These are phyloP conservation scores for Linnemannia elongata DNA, from an alignment of 192 early-diverging fungal genomes.

Conservation along the genomic window DNA sequence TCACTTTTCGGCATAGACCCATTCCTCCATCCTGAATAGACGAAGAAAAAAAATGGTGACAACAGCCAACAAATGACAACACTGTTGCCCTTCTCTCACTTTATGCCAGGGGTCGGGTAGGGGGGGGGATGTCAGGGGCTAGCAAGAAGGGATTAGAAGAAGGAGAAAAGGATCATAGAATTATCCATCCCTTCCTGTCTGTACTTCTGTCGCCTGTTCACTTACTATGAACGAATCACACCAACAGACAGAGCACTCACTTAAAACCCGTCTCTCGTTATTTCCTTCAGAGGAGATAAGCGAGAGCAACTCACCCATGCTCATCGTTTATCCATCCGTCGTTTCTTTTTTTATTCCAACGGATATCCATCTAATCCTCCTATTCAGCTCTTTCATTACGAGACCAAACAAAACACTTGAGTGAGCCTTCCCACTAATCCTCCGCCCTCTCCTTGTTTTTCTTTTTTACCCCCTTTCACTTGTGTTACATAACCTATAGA, in stretches of 20 bases:
- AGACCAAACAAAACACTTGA: not conserved
- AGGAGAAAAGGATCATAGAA: too few species aligned
- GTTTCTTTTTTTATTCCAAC: not conserved
- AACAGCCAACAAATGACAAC: not conserved
- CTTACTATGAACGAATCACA: too few species aligned
- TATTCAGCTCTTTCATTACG: not conserved
- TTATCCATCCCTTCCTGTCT: too few species aligned
- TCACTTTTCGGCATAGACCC: not conserved
- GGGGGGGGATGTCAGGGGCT: not conserved
- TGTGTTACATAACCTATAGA: too few species aligned
- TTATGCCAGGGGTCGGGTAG: not conserved
- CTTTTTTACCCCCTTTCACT: too few species aligned
- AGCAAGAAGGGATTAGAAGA: too few species aligned
- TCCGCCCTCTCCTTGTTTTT: not conserved
- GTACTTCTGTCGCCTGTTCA: too few species aligned
- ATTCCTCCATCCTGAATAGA: not conserved
- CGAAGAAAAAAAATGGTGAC: not conserved
- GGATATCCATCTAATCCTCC: not conserved
- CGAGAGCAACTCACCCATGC: too few species aligned
- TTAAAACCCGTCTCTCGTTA: too few species aligned
- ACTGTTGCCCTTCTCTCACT: not conserved
- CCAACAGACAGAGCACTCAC: too few species aligned
- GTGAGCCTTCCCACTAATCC: not conserved
- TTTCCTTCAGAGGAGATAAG: too few species aligned
- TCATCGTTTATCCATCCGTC: too few species aligned